A percentile compares a stretch with the other conserved stretches of the same genome.
Evolutionary conservation across 805 yeast genomes (phyloP).

Genomic region (Ogataea pignaliae): DNA sequence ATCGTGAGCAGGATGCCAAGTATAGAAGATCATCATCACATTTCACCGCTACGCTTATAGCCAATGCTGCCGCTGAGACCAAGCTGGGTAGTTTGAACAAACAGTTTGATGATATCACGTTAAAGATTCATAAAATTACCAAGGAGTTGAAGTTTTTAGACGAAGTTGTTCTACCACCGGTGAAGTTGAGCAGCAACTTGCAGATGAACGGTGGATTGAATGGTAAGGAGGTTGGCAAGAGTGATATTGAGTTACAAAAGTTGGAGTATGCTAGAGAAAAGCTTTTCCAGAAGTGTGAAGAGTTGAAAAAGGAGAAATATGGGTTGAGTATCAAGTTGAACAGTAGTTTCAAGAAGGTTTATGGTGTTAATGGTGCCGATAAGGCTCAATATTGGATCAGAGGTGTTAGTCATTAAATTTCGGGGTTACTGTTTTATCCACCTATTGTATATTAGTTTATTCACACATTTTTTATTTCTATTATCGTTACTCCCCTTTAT

Average conservation of each 20-base stretch:
- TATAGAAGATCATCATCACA: constrained; percentile 23
- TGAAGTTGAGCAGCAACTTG: neutral
- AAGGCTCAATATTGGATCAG: constrained; percentile 55
- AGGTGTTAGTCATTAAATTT: constrained; percentile 40
- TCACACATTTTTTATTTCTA: too few relatives aligned
- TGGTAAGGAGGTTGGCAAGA: too few relatives aligned
- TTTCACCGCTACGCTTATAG: constrained; percentile 21
- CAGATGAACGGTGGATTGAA: neutral
- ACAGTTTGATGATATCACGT: constrained; percentile 14
- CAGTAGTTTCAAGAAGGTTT: constrained; percentile 21
- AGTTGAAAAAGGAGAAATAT: constrained; percentile 25
- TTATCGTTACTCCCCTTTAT: too few relatives aligned
- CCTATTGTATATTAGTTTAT: too few relatives aligned
- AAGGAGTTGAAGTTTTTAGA: constrained; percentile 29
- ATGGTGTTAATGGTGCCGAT: constrained; percentile 29
- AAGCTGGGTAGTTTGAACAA: constrained; percentile 16
- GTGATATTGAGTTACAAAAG: constrained; percentile 22
- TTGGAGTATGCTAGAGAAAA: constrained; percentile 26
- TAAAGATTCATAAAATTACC: constrained; percentile 24
- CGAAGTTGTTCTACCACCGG: constrained; percentile 20
- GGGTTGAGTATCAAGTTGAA: constrained; percentile 27
- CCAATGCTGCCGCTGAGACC: constrained; percentile 7
- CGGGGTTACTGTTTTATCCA: too few relatives aligned
- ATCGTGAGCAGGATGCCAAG: constrained; percentile 14
- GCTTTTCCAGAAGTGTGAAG: constrained; percentile 24